Base-by-base conservation (phyloP, 352 stramenopile species). In the Halophytophthora batemanensis region DNA sequence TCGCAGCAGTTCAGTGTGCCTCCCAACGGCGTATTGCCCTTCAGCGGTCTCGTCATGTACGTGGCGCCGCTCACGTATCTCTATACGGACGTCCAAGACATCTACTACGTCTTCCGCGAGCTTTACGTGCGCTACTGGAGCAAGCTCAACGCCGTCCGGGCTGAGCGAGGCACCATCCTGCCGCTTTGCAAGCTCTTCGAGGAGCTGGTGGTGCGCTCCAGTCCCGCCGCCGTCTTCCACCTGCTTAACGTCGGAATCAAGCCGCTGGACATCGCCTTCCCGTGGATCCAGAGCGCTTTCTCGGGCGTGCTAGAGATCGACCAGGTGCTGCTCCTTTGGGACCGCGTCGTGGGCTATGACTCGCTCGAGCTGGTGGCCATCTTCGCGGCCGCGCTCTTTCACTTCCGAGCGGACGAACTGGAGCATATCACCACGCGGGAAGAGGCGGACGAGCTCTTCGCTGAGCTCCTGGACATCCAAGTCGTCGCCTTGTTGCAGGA, bases 91-190 rank as follows among this genome's bases (percentile, higher is more conserved):
- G 45, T 65, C 3, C 62, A 73, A 21, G 70, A 84, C 31, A 66
- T 90, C 11, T 93, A 90, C 50, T 82, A 74, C 38, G 68, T 90
- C 12, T 93, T 93, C 38, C 79, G 82, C 6, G 77, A 87, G 36
- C 70, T 93, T 65, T 93, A 90, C 60, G 59, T 69, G 7, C 76
- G 76, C 40, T 90, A 88, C 53, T 93, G 82, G 82, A 87, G 82
- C 61, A 77, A 79, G 22, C 67, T 93, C 41, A 87, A 89, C 49
- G 66, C 59, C 17, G 85, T 93, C 23, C 63, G 70, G 31, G 65
- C 64, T 23, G 69, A 86, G 11, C 42, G 54, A 49, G 71, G 66
- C 17, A 77, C 76, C n/a, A 85, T 90, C 31, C 59, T 90, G 28
- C 53, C 66, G 31, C 72, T 90, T 22, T 90, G 82, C 60, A 84